Conservation (phyloP, 2,329 filamentous ascomycete species). For the Pseudocercospora eumusae region DNA sequence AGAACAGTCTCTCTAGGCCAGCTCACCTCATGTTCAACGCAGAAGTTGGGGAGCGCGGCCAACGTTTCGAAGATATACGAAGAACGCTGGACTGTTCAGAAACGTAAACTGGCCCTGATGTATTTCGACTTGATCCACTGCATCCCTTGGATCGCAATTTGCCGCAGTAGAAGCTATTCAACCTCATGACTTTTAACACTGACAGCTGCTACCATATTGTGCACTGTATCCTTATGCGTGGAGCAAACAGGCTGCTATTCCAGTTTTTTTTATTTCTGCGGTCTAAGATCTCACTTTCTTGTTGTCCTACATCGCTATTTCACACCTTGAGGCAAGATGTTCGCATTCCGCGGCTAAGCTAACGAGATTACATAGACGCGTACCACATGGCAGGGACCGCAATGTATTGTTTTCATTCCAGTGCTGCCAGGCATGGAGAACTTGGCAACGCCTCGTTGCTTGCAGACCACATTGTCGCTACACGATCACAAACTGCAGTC, state of each 20-base stretch:
- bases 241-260: too few relatives aligned
- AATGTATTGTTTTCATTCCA: constrained; percentile 27
- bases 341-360: constrained; percentile 20
- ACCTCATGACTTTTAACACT: too few relatives aligned
- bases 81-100: too few relatives aligned
- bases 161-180: not conserved
- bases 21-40: too few relatives aligned
- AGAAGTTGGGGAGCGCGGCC: not conserved
- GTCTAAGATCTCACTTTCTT: too few relatives aligned
- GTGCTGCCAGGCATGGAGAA: constrained; percentile 18
- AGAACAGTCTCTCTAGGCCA: too few relatives aligned
- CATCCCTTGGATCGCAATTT: not conserved
- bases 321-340: too few relatives aligned
- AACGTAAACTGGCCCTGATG: too few relatives aligned
- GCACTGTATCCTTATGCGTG: too few relatives aligned
- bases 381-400: constrained; percentile 11
- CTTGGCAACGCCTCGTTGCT: constrained; percentile 9
- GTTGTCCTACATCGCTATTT: too few relatives aligned
- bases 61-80: not conserved
- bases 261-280: too few relatives aligned
- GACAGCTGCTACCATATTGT: not conserved
- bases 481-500: constrained; percentile 20
- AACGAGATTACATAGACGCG: constrained; percentile 22
- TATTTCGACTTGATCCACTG: not conserved
- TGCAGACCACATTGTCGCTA: constrained; percentile 15